Conservation (phyloP, 208 protist genomes). For the Vickermania ingenoplastis region DNA sequence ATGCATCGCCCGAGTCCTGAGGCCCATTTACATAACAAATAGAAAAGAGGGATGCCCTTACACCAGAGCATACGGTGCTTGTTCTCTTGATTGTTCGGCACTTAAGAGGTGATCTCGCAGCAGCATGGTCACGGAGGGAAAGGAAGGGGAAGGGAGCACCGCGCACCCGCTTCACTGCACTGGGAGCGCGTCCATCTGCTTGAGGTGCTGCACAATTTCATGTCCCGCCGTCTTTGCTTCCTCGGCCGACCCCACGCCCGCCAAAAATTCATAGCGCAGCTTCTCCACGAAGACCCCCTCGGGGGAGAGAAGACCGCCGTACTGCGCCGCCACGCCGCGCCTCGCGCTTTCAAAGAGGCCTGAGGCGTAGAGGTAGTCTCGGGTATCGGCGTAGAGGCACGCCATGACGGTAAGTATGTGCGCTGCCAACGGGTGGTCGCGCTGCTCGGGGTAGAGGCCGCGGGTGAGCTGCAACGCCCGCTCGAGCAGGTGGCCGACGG, state of each 20-base stretch:
- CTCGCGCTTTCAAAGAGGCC: slow-evolving; percentile 71
- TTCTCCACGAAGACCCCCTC: slow-evolving; percentile 46
- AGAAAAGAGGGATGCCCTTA: too few species aligned
- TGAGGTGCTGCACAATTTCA: slow-evolving; percentile 64
- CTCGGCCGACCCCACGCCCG: slow-evolving; percentile 77
- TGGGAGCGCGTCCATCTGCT: slow-evolving; percentile 45
- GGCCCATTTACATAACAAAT: too few species aligned
- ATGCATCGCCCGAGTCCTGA: too few species aligned
- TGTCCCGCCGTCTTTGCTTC: slow-evolving; percentile 70
- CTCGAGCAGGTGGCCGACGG: slow-evolving; percentile 49
- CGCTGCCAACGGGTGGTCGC: slow-evolving; percentile 47
- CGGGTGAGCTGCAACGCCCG: slow-evolving; percentile 69
- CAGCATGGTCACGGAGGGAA: too few species aligned
- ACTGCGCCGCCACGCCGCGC: slow-evolving; percentile 46
- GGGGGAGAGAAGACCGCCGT: slow-evolving; percentile 37
- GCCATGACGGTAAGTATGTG: slow-evolving; percentile 65
- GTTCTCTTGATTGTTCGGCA: too few species aligned
- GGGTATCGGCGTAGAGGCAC: slow-evolving; percentile 78
- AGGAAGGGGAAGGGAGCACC: too few species aligned
- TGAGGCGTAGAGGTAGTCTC: slow-evolving; percentile 83
- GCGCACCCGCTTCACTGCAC: too few species aligned
- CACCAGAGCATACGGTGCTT: too few species aligned
- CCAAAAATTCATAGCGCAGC: slow-evolving; percentile 75
- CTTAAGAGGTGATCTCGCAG: too few species aligned
- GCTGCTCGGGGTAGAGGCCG: slow-evolving; percentile 32